These are phyloP conservation scores for Tarenaya hassleriana DNA, from an alignment of 345 rosid species.

Conservation along the genomic window DNA sequence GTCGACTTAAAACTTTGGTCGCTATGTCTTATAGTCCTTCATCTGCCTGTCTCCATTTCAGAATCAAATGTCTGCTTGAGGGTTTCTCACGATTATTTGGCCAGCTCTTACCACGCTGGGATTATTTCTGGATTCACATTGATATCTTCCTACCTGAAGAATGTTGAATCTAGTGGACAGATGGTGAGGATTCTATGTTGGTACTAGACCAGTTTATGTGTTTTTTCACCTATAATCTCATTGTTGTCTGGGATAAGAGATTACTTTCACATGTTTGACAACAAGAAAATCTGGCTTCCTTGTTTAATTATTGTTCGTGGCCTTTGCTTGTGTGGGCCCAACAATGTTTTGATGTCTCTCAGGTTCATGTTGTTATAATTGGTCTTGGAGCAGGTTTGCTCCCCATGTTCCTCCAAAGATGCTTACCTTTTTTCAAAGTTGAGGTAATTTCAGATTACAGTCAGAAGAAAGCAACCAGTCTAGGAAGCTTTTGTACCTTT, in stretches of 20 bases:
- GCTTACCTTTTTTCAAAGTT: constrained; percentile 48
- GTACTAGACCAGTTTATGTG: neutral
- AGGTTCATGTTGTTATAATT: constrained; percentile 72
- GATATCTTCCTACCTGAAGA: constrained; percentile 66
- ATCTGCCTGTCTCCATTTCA: constrained; percentile 20
- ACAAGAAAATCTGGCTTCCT: too few relatives aligned
- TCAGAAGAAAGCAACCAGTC: neutral
- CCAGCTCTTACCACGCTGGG: constrained; percentile 81
- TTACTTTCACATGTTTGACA: neutral
- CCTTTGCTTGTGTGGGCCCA: constrained; percentile 7
- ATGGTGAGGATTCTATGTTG: constrained; percentile 34
- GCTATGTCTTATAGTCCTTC: neutral
- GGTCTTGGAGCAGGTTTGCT: constrained; percentile 98
- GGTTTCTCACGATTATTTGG: constrained; percentile 75
- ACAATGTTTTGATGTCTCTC: constrained; percentile 20
- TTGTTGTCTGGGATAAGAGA: neutral
- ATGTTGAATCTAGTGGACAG: constrained; percentile 43
- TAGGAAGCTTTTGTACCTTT: constrained; percentile 15
- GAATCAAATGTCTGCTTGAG: constrained; percentile 38
- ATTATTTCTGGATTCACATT: constrained; percentile 75
- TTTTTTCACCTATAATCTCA: neutral
- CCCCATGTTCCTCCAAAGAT: constrained; percentile 86
- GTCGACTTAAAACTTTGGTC: too few relatives aligned
- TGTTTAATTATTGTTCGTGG: neutral
- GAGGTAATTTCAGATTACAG: constrained; percentile 44